A percentile compares a stretch with the other conserved stretches of the same genome.
Evolutionary conservation across 2,329 filamentous ascomycete genomes (phyloP).

Genomic region (Hymenoscyphus linearis): DNA sequence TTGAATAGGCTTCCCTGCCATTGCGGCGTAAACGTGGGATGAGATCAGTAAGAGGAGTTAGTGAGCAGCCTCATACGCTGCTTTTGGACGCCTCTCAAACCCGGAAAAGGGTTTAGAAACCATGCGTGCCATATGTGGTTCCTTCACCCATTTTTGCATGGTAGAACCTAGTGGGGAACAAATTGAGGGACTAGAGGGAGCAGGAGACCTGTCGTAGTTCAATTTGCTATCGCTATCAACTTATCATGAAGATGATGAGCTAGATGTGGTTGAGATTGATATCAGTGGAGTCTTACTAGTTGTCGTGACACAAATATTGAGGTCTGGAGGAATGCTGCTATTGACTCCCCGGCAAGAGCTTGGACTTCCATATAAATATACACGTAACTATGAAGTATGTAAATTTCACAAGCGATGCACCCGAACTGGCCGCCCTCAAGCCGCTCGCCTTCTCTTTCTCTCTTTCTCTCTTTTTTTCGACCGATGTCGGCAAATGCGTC

Average conservation of each 20-base stretch:
- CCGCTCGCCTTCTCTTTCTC: too few relatives aligned
- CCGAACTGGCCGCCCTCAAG: conserved; percentile 6
- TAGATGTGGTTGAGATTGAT: background rate
- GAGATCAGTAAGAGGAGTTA: background rate
- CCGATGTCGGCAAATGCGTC: background rate
- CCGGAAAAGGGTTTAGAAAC: background rate
- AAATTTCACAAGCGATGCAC: background rate
- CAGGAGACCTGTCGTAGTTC: background rate
- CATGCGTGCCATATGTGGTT: background rate
- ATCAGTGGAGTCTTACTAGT: conserved; percentile 5
- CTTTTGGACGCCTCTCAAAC: background rate
- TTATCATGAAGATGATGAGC: background rate
- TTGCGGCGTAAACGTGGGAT: conserved; percentile 13
- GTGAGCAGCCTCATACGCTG: conserved; percentile 11
- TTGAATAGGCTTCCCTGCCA: background rate
- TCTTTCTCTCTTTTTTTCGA: background rate
- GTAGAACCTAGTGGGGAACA: background rate
- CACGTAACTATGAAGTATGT: background rate
- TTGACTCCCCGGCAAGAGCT: conserved; percentile 1
- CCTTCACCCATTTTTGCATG: background rate
- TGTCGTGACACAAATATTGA: conserved; percentile 9
- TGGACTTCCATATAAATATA: conserved; percentile 5
- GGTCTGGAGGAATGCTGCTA: conserved; percentile 9
- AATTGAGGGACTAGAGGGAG: background rate
- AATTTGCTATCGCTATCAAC: too few relatives aligned